A percentile compares a stretch with the other conserved stretches of the same genome.
Evolutionary conservation across 2,329 filamentous ascomycete genomes (phyloP).

Genomic region (Emmonsiellopsis sp.): DNA sequence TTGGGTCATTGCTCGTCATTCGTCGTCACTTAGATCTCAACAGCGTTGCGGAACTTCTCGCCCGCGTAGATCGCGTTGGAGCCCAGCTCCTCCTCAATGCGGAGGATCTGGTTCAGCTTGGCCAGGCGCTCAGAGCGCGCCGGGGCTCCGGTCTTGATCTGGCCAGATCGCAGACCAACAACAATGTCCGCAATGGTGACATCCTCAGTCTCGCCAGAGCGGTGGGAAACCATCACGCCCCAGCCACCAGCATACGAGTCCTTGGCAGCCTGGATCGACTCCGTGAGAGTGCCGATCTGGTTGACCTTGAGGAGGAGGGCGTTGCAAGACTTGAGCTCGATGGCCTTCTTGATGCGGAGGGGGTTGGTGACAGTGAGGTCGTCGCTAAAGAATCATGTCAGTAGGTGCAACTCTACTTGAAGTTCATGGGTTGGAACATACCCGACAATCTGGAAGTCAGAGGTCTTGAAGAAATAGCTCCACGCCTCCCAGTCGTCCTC

Average conservation of each 20-base stretch:
- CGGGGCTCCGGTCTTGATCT: constrained; percentile 98
- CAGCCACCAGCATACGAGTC: constrained; percentile 91
- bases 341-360: constrained; percentile 97
- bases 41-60: constrained; percentile 78
- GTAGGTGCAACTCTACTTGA: neutral
- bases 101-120: constrained; percentile 99
- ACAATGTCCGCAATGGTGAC: constrained; percentile 98
- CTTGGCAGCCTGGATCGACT: constrained; percentile 98
- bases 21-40: constrained; percentile 63
- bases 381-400: constrained; percentile 46
- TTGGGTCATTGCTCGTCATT: neutral
- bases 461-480: constrained; percentile 99
- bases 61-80: constrained; percentile 86
- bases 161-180: constrained; percentile 88
- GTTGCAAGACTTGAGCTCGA: constrained; percentile 98
- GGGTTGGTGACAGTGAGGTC: constrained; percentile 99
- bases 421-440: constrained; percentile 22
- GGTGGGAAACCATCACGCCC: constrained; percentile 99
- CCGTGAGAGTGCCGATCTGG: constrained; percentile 97
- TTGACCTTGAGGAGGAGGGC: constrained; percentile 98
- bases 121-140: constrained; percentile 94
- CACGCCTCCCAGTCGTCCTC: constrained; percentile 99
- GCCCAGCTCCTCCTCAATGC: constrained; percentile 98
- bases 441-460: constrained; percentile 93
- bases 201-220: constrained; percentile 98